Evolutionary conservation across 2,329 filamentous ascomycete genomes (phyloP), one percentile per base, ranked within the genome.

Genomic region (Neonectria neomacrospora): DNA sequence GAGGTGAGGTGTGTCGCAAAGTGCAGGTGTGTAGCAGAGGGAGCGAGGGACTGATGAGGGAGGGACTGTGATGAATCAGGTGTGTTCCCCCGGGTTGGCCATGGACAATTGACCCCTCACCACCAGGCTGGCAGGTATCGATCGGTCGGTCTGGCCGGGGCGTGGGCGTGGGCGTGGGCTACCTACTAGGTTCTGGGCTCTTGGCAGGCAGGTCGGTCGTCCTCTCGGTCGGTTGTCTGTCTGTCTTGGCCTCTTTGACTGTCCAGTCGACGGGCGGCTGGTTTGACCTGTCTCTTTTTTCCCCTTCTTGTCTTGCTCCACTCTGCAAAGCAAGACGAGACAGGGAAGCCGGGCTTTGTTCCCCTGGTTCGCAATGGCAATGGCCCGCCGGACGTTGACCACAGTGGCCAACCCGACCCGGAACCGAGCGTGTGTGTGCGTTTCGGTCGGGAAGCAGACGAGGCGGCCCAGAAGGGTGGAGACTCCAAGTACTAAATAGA

Each of bases 351-450:
- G 32, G 51, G 37, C 20, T 58, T 56, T 18, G 28, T 44, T 20
- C 52, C 30, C 42, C 34, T 50, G 34, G 53, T 41, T 22, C 53
- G 45, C 53, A 37, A 52, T 52, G 50, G 28, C 53, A 61, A 47
- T 22, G 47, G 39, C 48, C 58, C 47, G 41, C 39, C 54, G 59
- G 54, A 47, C 20, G 59, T 26, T 53, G 59, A 44, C 34, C 58
- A 48, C 59, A 52, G 39, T 56, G 53, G 39, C 53, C 53, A 56
- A 18, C 44, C 54, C 32, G 41, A 54, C 23, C 20, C 30, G 42
- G 48, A 48, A 32, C 28, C 41, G 41, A 53, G 26, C 53, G 44
- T 55, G n/a, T 22, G 44, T 44, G 50, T 22, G 44, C 32, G 50
- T 53, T 53, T 53, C 23, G 50, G 50, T 18, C 16, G 41, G 41